Percentiles rank a stretch among this genome's conserved stretches.
Conservation (phyloP, 1,284 basidiomycete genomes). For the Stereum hirsutum region DNA sequence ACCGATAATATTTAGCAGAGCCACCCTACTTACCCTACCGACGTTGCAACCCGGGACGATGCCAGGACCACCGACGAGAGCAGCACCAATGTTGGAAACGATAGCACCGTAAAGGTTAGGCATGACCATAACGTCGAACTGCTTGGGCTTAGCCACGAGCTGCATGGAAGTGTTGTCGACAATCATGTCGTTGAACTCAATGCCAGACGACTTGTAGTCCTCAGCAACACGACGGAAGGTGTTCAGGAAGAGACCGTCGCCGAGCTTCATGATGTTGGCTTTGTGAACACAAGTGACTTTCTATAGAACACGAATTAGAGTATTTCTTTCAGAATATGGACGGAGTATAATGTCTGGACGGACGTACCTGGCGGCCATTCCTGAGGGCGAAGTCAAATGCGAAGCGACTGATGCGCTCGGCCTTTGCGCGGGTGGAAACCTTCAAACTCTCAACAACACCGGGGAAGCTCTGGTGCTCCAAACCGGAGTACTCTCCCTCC, state of each 20-base stretch:
- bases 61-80: conserved; percentile 95
- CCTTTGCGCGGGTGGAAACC: conserved; percentile 92
- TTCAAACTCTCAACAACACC: conserved; percentile 99
- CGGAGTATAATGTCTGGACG: background rate
- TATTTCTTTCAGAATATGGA: background rate
- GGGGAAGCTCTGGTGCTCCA: conserved; percentile 97
- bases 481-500: conserved; percentile 98
- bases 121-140: conserved; percentile 99
- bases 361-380: conserved; percentile 87
- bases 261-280: conserved; percentile 99
- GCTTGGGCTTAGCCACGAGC: conserved; percentile 88
- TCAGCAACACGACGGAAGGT: conserved; percentile 96
- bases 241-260: conserved; percentile 98
- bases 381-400: conserved; percentile 99
- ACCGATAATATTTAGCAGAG: too few species aligned
- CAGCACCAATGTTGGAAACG: conserved; percentile 97
- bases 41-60: conserved; percentile 98
- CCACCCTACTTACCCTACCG: conserved; percentile 78
- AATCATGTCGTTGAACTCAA: conserved; percentile 97
- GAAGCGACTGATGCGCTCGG: conserved; percentile 94
- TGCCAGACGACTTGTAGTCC: conserved; percentile 90
- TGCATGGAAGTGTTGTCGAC: conserved; percentile 99
- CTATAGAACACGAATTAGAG: conserved; percentile 27
- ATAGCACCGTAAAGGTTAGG: conserved; percentile 96
- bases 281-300: conserved; percentile 99